phyloP scores from a whole-genome alignment of 768 basidiomycete species.

The Chlorophyllum brunneum region DNA sequence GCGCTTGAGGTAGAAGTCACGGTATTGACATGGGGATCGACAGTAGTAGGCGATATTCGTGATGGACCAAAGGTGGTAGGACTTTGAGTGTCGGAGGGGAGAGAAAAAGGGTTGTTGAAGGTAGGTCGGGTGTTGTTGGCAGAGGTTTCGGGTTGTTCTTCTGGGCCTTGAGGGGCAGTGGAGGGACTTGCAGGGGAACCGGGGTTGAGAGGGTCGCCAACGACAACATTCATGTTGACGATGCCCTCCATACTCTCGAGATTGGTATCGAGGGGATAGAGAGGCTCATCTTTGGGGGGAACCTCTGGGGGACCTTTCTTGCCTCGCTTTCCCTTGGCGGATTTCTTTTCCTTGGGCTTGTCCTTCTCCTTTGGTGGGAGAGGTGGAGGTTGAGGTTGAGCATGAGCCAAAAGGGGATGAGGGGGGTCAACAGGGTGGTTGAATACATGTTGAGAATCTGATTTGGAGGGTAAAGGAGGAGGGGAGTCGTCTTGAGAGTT shows the following conservation, averaged over 20 bases:
- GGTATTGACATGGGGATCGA: constrained; percentile 1
- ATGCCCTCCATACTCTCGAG: constrained; percentile 81
- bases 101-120: constrained; percentile 40
- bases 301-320: constrained; percentile 4
- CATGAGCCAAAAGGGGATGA: constrained; percentile 6
- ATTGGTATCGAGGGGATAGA: constrained; percentile 60
- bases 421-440: constrained; percentile 5
- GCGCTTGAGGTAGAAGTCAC: neutral
- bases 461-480: constrained; percentile 1
- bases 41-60: constrained; percentile 14
- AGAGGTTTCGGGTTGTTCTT: constrained; percentile 18
- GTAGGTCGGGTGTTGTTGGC: constrained; percentile 24
- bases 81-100: neutral
- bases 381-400: neutral
- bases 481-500: constrained; percentile 4
- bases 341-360: neutral
- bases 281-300: constrained; percentile 16
- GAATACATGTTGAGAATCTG: neutral
- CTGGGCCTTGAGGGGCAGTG: constrained; percentile 30
- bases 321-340: constrained; percentile 13
- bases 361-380: neutral
- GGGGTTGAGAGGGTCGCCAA: constrained; percentile 22
- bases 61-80: neutral
- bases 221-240: constrained; percentile 40
- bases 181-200: constrained; percentile 41